These are phyloP conservation scores for Colletotrichum sp. DNA, from an alignment of 2,329 filamentous ascomycete species.

Conservation along the genomic window DNA sequence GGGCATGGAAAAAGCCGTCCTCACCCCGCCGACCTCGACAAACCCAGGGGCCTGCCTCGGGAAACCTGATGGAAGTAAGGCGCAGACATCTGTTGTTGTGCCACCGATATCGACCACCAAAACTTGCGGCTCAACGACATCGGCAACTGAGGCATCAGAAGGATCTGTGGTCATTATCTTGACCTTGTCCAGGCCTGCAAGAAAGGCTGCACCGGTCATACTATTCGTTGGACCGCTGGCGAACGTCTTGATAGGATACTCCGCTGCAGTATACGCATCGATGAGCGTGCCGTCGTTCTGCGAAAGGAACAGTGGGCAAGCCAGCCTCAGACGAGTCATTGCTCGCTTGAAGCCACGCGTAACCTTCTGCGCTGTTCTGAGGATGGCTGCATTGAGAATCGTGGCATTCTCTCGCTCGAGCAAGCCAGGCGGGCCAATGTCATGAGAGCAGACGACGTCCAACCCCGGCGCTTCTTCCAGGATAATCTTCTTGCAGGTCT, in stretches of 20 bases:
- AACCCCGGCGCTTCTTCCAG: constrained; percentile 37
- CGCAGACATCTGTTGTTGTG: constrained; percentile 65
- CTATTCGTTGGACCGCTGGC: constrained; percentile 60
- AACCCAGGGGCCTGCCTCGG: constrained; percentile 64
- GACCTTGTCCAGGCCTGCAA: constrained; percentile 49
- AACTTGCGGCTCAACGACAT: constrained; percentile 30
- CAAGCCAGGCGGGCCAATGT: constrained; percentile 48
- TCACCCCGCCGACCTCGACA: constrained; percentile 61
- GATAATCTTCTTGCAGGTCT: constrained; percentile 41
- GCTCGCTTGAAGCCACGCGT: constrained; percentile 52
- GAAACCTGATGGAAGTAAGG: constrained; percentile 62
- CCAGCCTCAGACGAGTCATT: constrained; percentile 43
- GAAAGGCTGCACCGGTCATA: constrained; percentile 57
- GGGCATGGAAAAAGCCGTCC: constrained; percentile 64
- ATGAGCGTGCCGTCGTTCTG: constrained; percentile 60
- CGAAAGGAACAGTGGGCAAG: constrained; percentile 52
- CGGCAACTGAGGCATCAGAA: background rate
- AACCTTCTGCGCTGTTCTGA: constrained; percentile 49
- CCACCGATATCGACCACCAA: constrained; percentile 65
- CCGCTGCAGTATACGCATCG: constrained; percentile 48
- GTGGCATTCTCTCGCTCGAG: constrained; percentile 57
- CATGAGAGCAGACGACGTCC: constrained; percentile 45
- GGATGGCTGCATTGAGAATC: constrained; percentile 58
- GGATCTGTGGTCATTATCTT: background rate
- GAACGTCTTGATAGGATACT: constrained; percentile 58